phyloP scores from a whole-genome alignment of 139 green algal genomes.

The Chlamydomonas sp. region DNA sequence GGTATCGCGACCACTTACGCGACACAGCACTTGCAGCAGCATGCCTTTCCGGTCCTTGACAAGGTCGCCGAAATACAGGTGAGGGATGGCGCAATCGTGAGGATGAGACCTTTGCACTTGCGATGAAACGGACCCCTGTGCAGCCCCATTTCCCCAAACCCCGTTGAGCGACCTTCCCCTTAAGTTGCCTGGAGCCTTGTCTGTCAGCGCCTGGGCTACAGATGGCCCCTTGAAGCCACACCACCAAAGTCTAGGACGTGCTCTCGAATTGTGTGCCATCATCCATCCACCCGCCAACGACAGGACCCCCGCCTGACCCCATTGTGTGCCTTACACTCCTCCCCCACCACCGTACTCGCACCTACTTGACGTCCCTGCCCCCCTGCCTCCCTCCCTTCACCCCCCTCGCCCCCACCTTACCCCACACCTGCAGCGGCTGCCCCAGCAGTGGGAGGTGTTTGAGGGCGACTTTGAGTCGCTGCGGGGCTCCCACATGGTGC shows the following conservation, averaged over 20 bases:
- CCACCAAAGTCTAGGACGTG: too few species aligned
- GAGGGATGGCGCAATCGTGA: not conserved
- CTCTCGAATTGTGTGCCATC: too few species aligned
- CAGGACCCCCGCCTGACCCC: too few species aligned
- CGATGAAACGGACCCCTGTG: not conserved
- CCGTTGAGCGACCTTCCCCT: not conserved
- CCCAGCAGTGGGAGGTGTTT: slow-evolving; percentile 23
- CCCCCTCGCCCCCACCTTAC: not conserved
- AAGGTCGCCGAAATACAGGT: slow-evolving; percentile 32
- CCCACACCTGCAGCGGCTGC: not conserved
- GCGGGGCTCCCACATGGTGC: slow-evolving; percentile 14
- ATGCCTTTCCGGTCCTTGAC: slow-evolving; percentile 4
- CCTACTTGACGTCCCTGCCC: not conserved
- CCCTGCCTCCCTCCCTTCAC: not conserved
- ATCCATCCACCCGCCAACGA: too few species aligned
- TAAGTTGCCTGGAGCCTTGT: too few species aligned
- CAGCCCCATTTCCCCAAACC: not conserved
- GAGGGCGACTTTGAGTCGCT: slow-evolving; percentile 26
- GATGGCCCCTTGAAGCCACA: too few species aligned
- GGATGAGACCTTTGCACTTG: not conserved
- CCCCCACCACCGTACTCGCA: not conserved
- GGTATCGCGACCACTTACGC: slow-evolving; percentile 20
- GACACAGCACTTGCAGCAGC: not conserved
- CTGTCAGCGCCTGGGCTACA: too few species aligned
- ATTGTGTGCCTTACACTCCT: not conserved